Percentiles rank a stretch among this genome's conserved stretches.
phyloP scores from a whole-genome alignment of 2,329 filamentous ascomycete species.

The Neopestalotiopsis sp. region DNA sequence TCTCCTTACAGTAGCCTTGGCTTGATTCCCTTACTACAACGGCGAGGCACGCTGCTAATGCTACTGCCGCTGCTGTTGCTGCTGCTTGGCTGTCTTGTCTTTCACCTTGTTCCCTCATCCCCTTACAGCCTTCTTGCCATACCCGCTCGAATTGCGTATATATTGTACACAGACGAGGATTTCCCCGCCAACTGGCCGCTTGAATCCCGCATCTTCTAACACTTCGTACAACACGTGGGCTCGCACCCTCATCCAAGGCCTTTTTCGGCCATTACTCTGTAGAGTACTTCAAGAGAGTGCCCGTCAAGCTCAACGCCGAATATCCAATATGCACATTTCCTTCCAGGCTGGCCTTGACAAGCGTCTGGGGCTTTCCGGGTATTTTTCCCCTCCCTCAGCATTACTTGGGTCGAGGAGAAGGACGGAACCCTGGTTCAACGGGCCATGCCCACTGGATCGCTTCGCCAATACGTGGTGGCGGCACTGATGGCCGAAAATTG shows the following conservation, averaged over 20 bases:
- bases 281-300: too few relatives aligned
- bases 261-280: too few relatives aligned
- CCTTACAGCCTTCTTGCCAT: background rate
- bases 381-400: background rate
- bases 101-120: background rate
- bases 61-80: too few relatives aligned
- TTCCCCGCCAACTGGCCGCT: background rate
- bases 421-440: background rate
- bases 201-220: background rate
- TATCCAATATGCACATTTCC: too few relatives aligned
- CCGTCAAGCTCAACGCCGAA: too few relatives aligned
- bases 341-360: background rate
- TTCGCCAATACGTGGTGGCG: background rate
- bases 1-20: background rate
- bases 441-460: background rate
- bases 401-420: background rate
- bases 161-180: background rate
- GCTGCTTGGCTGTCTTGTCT: background rate
- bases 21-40: background rate
- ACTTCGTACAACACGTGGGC: background rate
- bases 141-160: background rate
- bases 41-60: background rate
- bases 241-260: background rate
- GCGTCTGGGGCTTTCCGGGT: background rate
- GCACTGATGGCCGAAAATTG: slow-evolving; percentile 11